Percentiles rank a stretch among this genome's conserved stretches.
Conservation (phyloP, 352 stramenopile species). For the Pythium periplocum region DNA sequence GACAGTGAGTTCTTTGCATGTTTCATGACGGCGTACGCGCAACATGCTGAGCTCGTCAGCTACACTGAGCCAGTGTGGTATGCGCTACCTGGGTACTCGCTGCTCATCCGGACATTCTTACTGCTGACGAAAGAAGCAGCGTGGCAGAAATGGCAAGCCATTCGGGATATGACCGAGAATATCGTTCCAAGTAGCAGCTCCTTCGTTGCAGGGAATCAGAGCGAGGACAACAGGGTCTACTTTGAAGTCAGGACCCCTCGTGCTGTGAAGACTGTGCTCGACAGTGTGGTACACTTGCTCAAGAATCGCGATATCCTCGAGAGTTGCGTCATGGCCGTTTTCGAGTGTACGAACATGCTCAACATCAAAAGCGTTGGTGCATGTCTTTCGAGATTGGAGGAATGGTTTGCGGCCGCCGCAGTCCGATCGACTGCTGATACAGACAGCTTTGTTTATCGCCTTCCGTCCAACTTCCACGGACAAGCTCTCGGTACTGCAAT, state of each 20-base stretch:
- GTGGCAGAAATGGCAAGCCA: constrained; percentile 56
- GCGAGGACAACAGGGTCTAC: constrained; percentile 13
- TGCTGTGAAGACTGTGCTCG: constrained; percentile 31
- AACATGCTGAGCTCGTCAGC: constrained; percentile 40
- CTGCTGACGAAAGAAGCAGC: constrained; percentile 62
- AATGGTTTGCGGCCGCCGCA: constrained; percentile 55
- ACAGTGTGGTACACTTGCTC: constrained; percentile 46
- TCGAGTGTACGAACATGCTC: constrained; percentile 71
- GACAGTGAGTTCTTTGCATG: constrained; percentile 70
- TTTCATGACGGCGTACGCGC: constrained; percentile 59
- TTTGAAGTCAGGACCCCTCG: too few relatives aligned
- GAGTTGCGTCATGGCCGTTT: constrained; percentile 57
- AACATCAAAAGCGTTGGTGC: constrained; percentile 55
- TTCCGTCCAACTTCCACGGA: constrained; percentile 39
- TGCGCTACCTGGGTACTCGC: constrained; percentile 50
- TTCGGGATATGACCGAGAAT: constrained; percentile 41
- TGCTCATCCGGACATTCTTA: constrained; percentile 53
- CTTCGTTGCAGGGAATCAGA: constrained; percentile 6
- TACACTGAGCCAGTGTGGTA: constrained; percentile 36
- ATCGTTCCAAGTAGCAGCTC: constrained; percentile 9
- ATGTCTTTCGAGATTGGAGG: constrained; percentile 55
- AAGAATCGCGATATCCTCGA: constrained; percentile 60
- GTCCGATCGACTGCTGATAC: constrained; percentile 10
- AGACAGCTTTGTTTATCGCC: constrained; percentile 33
- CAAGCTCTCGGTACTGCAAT: constrained; percentile 53